These are phyloP conservation scores for Ramularia endophylla DNA, from an alignment of 2,329 filamentous ascomycete genomes.

Conservation along the genomic window DNA sequence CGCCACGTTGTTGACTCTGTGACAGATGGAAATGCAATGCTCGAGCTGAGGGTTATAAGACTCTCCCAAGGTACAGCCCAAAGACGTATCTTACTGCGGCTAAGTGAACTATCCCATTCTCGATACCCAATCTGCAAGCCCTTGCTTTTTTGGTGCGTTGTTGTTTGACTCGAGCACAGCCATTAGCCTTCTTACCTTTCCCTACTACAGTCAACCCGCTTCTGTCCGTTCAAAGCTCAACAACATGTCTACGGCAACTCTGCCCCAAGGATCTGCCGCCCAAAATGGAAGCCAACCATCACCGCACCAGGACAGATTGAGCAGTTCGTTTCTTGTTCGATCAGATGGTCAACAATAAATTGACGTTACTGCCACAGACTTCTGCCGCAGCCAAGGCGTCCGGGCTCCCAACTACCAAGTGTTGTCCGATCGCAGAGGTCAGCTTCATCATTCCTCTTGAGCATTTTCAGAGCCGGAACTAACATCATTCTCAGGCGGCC, in stretches of 20 bases:
- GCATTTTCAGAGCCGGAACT: constrained; percentile 1
- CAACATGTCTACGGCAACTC: constrained; percentile 18
- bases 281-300: constrained; percentile 11
- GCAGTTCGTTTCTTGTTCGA: constrained; percentile 18
- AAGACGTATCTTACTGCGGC: constrained; percentile 23
- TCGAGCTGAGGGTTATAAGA: constrained; percentile 14
- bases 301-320: constrained; percentile 31
- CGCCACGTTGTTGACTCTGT: constrained; percentile 18
- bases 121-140: constrained; percentile 23
- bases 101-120: constrained; percentile 22
- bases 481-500: constrained; percentile 57
- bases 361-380: constrained; percentile 14
- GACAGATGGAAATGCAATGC: constrained; percentile 16
- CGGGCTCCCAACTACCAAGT: constrained; percentile 51
- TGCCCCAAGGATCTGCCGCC: constrained; percentile 13
- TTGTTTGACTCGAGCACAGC: constrained; percentile 12
- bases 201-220: constrained; percentile 10
- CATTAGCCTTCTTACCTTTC: constrained; percentile 15
- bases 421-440: constrained; percentile 70
- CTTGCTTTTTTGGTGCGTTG: constrained; percentile 21
- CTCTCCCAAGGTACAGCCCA: constrained; percentile 14
- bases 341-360: too few relatives aligned
- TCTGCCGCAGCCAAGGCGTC: constrained; percentile 23
- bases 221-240: not conserved
- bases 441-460: constrained; percentile 20